Percentiles rank a stretch among this genome's conserved stretches.
Conservation (phyloP, 192 early-diverging fungal species). For the Mortierella hygrophila region DNA sequence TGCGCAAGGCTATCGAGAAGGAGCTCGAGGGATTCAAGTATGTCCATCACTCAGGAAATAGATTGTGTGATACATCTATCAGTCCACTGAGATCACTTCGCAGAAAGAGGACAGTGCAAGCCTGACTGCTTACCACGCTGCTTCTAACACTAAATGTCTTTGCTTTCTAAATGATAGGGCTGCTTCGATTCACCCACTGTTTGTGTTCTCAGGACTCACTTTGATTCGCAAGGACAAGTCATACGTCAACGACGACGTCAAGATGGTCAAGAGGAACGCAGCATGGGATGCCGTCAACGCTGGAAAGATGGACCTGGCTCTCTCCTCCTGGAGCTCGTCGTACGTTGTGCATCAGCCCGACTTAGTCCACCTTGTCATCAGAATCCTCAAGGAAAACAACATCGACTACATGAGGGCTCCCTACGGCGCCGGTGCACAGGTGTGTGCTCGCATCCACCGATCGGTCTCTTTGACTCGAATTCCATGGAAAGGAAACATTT, state of each 20-base stretch:
- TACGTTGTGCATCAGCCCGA: conserved; percentile 71
- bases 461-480: neutral
- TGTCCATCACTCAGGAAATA: neutral
- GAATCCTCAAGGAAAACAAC: conserved; percentile 73
- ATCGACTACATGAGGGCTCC: conserved; percentile 85
- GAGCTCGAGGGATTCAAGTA: conserved; percentile 77
- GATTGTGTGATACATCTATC: too few relatives aligned
- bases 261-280: conserved; percentile 68
- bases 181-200: conserved; percentile 77
- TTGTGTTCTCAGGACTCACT: conserved; percentile 82
- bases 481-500: neutral
- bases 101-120: too few relatives aligned
- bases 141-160: neutral
- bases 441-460: conserved; percentile 12
- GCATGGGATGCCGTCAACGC: conserved; percentile 80
- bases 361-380: conserved; percentile 74
- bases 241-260: conserved; percentile 72
- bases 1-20: conserved; percentile 71
- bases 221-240: conserved; percentile 80
- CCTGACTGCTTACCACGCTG: too few relatives aligned
- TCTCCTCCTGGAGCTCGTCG: conserved; percentile 67
- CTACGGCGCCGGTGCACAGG: conserved; percentile 84
- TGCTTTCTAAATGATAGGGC: conserved; percentile 44
- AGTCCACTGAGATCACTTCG: too few relatives aligned
- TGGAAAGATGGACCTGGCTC: conserved; percentile 69